Evolutionary conservation across 148 eudicot species (phyloP), one percentile per base, ranked within the genome.

Genomic region (Rhododendron molle): DNA sequence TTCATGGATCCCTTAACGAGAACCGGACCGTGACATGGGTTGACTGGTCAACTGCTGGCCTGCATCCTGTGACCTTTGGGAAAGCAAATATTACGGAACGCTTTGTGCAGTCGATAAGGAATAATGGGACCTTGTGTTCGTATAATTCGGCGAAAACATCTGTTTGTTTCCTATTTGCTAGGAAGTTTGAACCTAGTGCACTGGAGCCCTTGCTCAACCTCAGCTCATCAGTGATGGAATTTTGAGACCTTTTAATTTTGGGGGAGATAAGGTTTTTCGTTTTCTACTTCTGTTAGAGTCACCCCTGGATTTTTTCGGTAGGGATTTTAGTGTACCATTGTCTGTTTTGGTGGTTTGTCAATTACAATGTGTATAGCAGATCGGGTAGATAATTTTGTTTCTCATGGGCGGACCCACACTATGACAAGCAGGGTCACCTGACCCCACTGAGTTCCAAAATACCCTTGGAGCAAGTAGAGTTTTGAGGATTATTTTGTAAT

Each of bases 101-200:
- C 14, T 28, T 30, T 13, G 18, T 71, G 13, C 38, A 30, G 38
- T 71, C 7, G 76, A 28, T 71, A 1, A 71, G 76, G 76, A 71
- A 71, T 13, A 71, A 14, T 13, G 76, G 7, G 32, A 71, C 38
- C 14, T 71, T 28, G 20, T 71, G 76, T 4, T 28, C 20, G 2
- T 71, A 71, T 71, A 71, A 71, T 71, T 71, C 20, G 20, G 38
- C 0, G 76, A 71, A 71, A 30, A 71, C 76, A 4, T 71, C 76
- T 28, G 20, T 71, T 71, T 71, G 76, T 71, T 71, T 30, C 76
- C 76, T 71, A 4, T 71, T 71, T 71, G 76, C 76, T 30, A 71
- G 76, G 76, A 71, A 71, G 76, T 71, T 71, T 71, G 76, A 71
- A 71, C 76, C 76, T 13, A 71, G 38, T 30, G 76, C 76, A 14